Percentiles rank a stretch among this genome's conserved stretches.
These are phyloP conservation scores for Rasamsonia emersonii DNA, from an alignment of 2,329 filamentous ascomycete species.

Conservation along the genomic window DNA sequence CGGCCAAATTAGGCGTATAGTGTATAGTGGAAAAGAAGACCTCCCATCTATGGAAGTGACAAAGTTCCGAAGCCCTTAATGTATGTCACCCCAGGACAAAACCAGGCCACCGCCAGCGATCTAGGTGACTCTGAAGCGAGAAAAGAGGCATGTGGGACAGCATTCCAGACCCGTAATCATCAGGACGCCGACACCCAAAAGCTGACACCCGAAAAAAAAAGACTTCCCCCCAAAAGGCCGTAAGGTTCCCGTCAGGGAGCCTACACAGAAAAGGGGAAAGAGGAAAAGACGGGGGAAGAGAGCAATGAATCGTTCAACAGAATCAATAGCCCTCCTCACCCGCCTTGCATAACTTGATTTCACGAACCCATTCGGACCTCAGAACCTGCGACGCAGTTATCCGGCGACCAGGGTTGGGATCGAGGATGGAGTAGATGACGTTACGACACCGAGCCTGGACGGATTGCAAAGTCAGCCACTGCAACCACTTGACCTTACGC, in stretches of 20 bases:
- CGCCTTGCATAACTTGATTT: conserved; percentile 94
- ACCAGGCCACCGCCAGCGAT: too few species aligned
- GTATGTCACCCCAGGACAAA: conserved; percentile 6
- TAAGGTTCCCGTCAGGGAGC: too few species aligned
- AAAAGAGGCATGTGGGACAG: too few species aligned
- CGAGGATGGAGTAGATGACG: conserved; percentile 96
- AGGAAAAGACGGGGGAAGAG: conserved; percentile 4
- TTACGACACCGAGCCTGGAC: conserved; percentile 86
- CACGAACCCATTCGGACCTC: conserved; percentile 96
- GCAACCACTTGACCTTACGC: background rate
- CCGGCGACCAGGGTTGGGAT: conserved; percentile 83
- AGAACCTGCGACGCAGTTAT: conserved; percentile 95
- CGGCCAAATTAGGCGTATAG: conserved; percentile 16
- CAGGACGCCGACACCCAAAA: too few species aligned
- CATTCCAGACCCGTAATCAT: too few species aligned
- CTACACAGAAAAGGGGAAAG: conserved; percentile 4
- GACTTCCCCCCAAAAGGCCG: too few species aligned
- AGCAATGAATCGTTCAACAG: conserved; percentile 5
- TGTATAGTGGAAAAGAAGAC: conserved; percentile 14
- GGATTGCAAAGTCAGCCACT: conserved; percentile 11
- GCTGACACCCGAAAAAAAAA: background rate
- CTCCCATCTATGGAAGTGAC: conserved; percentile 13
- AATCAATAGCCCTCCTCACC: conserved; percentile 82
- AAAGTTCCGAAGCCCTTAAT: conserved; percentile 6
- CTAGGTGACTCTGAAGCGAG: too few species aligned